Evolutionary conservation across 2,329 filamentous ascomycete species (phyloP).

Genomic region (Berkeleyomyces basicola): DNA sequence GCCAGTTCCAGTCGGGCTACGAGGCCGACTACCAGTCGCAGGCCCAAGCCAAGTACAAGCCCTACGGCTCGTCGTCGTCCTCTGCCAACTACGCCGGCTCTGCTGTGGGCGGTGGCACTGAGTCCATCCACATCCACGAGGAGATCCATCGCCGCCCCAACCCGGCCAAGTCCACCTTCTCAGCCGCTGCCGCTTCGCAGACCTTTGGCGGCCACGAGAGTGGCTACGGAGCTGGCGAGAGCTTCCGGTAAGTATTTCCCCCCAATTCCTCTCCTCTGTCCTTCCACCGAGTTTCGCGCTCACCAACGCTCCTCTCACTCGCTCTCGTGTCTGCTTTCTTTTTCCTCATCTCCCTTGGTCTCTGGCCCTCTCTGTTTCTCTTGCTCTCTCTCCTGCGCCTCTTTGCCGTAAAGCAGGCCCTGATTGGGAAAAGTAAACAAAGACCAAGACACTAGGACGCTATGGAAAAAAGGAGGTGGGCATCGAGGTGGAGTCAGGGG

Average conservation of each 20-base stretch:
- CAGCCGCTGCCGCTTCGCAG: not conserved
- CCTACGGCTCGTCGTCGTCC: not conserved
- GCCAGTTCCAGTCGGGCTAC: not conserved
- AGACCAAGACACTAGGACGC: conserved; percentile 2
- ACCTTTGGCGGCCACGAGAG: conserved; percentile 3
- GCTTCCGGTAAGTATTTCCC: conserved; percentile 7
- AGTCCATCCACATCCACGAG: conserved; percentile 11
- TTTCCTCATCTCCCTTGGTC: not conserved
- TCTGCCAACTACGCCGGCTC: not conserved
- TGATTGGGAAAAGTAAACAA: conserved; percentile 4
- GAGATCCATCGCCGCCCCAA: conserved; percentile 10
- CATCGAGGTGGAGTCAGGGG: not conserved
- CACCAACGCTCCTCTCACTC: conserved; percentile 11
- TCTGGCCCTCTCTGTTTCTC: not conserved
- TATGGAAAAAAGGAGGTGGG: conserved; percentile 2
- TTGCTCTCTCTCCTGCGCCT: conserved; percentile 19
- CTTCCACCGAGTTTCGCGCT: not conserved
- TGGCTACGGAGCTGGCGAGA: conserved; percentile 7
- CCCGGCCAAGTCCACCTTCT: conserved; percentile 7
- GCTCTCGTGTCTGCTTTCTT: not conserved
- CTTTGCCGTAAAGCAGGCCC: not conserved
- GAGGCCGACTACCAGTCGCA: not conserved
- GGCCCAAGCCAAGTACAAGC: not conserved
- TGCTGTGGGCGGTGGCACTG: not conserved
- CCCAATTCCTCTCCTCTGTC: not conserved